Evolutionary conservation across 1,284 basidiomycete genomes (phyloP).

Genomic region (Malassezia slooffiae): DNA sequence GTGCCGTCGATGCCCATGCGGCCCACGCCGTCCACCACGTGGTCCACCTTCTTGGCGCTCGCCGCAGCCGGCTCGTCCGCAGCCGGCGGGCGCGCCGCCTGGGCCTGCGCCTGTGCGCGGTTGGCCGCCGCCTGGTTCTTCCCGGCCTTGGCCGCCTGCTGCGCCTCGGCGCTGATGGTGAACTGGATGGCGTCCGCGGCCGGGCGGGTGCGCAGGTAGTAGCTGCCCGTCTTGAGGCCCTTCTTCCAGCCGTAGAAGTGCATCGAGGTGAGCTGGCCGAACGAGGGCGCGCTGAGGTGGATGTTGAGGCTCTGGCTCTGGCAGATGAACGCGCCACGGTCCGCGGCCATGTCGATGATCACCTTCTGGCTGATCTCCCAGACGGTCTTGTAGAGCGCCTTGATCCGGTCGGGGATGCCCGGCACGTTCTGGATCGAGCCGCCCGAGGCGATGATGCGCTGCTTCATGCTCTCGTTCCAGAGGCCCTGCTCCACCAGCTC

Average conservation of each 20-base stretch:
- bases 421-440: constrained; percentile 64
- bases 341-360: constrained; percentile 91
- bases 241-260: constrained; percentile 99
- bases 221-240: constrained; percentile 78
- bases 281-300: constrained; percentile 79
- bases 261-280: constrained; percentile 79
- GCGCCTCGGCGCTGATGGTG: constrained; percentile 69
- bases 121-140: constrained; percentile 15
- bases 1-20: constrained; percentile 38
- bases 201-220: constrained; percentile 85
- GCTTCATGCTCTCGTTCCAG: constrained; percentile 99
- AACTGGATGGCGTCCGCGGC: constrained; percentile 96
- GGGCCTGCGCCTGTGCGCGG: neutral
- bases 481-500: constrained; percentile 90
- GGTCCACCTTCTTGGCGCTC: constrained; percentile 13
- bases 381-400: constrained; percentile 95
- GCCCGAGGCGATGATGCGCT: constrained; percentile 94
- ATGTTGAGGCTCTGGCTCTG: constrained; percentile 75
- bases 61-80: neutral
- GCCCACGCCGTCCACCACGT: constrained; percentile 25
- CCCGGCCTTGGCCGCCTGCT: constrained; percentile 60
- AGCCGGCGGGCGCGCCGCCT: neutral
- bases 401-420: constrained; percentile 45
- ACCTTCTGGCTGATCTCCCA: constrained; percentile 99
- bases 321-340: constrained; percentile 96